Conservation (phyloP, 1,284 basidiomycete species). For the Malassezia sp. region DNA sequence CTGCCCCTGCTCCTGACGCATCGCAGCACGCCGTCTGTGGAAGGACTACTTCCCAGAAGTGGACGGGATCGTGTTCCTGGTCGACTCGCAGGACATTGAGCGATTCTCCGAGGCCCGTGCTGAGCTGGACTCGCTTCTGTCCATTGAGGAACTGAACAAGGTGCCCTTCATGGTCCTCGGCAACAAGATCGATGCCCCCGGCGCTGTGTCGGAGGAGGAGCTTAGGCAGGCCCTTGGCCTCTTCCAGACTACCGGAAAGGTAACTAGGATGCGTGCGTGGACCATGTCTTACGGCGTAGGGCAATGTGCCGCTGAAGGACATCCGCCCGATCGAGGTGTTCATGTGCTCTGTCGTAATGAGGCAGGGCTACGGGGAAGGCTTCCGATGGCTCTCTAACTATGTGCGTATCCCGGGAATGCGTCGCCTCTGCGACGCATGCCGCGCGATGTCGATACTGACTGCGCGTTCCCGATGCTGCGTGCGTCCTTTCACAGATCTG, state of each 20-base stretch:
- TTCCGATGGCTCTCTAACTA: conserved; percentile 99
- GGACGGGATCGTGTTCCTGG: conserved; percentile 95
- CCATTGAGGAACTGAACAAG: conserved; percentile 69
- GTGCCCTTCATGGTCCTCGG: conserved; percentile 98
- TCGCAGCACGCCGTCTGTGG: conserved; percentile 86
- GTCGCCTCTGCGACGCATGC: too few species aligned
- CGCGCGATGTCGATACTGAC: too few species aligned
- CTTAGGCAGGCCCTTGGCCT: conserved; percentile 86
- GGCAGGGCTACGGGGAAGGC: conserved; percentile 97
- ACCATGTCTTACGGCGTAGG: conserved; percentile 52
- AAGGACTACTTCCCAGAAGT: conserved; percentile 99
- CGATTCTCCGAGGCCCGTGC: conserved; percentile 91
- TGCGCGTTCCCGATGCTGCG: too few species aligned
- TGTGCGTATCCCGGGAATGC: conserved; percentile 54
- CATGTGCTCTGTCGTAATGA: conserved; percentile 99
- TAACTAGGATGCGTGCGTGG: background rate
- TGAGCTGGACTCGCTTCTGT: conserved; percentile 85
- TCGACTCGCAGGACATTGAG: conserved; percentile 91
- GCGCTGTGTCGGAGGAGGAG: conserved; percentile 95
- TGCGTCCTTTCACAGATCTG: too few species aligned
- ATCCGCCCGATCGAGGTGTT: conserved; percentile 98
- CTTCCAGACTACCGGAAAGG: conserved; percentile 95
- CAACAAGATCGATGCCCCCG: conserved; percentile 98
- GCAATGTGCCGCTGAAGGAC: conserved; percentile 89
- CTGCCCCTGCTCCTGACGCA: background rate